Evolutionary conservation across 78 protist species (phyloP).

Genomic region (Isochrysis galbana): DNA sequence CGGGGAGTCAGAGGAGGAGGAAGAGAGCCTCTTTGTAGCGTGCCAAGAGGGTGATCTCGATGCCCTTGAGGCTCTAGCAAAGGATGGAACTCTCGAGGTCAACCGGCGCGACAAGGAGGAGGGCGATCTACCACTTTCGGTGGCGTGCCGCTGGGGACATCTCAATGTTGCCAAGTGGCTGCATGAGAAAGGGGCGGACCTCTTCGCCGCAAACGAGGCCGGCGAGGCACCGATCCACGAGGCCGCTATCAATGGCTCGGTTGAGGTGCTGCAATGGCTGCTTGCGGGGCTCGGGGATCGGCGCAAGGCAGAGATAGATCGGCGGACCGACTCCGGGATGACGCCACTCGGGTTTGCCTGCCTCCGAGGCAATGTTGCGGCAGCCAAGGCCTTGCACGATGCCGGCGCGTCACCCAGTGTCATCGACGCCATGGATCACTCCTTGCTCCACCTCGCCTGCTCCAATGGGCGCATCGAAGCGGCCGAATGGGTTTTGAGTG

Average conservation of each 20-base stretch:
- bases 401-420: neutral
- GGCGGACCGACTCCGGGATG: neutral
- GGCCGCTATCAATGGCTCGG: neutral
- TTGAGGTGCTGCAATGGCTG: neutral
- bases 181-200: neutral
- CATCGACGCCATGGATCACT: neutral
- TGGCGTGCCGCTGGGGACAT: neutral
- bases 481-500: neutral
- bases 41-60: neutral
- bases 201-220: neutral
- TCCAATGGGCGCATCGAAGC: neutral
- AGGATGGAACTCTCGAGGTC: neutral
- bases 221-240: neutral
- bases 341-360: neutral
- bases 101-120: neutral
- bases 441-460: neutral
- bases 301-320: neutral
- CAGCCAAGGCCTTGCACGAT: neutral
- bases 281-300: neutral
- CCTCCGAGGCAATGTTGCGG: neutral
- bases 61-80: neutral
- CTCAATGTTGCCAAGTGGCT: neutral
- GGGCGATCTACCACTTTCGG: neutral
- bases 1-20: neutral
- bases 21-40: neutral